Percentiles rank a stretch among this genome's conserved stretches.
These are phyloP conservation scores for Coelastrella sp. DNA, from an alignment of 139 green algal species.

Conservation along the genomic window DNA sequence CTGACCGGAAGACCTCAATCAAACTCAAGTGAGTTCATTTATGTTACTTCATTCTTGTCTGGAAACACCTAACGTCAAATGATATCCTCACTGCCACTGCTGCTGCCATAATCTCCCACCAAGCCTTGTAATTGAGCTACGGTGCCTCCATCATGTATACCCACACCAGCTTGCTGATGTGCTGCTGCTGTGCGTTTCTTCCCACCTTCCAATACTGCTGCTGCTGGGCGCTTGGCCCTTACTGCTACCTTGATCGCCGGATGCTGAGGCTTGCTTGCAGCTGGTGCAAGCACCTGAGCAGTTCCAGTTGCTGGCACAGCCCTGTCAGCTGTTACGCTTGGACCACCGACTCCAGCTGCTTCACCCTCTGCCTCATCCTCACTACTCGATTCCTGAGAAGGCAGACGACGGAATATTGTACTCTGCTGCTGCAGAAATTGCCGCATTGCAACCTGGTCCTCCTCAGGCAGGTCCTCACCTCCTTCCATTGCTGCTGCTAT, in stretches of 20 bases:
- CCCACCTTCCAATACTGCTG: conserved; percentile 36
- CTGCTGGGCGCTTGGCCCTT: conserved; percentile 31
- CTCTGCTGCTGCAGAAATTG: conserved; percentile 76
- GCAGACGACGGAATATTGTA: conserved; percentile 55
- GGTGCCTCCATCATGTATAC: not conserved
- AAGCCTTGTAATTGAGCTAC: conserved; percentile 41
- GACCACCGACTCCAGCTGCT: not conserved
- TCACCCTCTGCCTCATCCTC: not conserved
- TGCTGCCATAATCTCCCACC: conserved; percentile 55
- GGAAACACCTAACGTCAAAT: not conserved
- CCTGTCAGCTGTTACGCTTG: not conserved
- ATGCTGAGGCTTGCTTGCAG: not conserved
- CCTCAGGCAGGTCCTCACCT: conserved; percentile 61
- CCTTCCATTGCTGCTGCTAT: conserved; percentile 30
- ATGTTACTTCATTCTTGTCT: not conserved
- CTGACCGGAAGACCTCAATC: not conserved
- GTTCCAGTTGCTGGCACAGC: not conserved
- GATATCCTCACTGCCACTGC: conserved; percentile 7
- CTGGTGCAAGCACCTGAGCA: not conserved
- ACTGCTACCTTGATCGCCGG: conserved; percentile 32
- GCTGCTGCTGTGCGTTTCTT: conserved; percentile 46
- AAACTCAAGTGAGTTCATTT: not conserved
- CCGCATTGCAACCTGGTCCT: conserved; percentile 76
- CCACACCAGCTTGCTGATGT: not conserved
- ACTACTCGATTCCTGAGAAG: conserved; percentile 45